phyloP scores from a whole-genome alignment of 139 green algal species.

The Micractinium sp. region DNA sequence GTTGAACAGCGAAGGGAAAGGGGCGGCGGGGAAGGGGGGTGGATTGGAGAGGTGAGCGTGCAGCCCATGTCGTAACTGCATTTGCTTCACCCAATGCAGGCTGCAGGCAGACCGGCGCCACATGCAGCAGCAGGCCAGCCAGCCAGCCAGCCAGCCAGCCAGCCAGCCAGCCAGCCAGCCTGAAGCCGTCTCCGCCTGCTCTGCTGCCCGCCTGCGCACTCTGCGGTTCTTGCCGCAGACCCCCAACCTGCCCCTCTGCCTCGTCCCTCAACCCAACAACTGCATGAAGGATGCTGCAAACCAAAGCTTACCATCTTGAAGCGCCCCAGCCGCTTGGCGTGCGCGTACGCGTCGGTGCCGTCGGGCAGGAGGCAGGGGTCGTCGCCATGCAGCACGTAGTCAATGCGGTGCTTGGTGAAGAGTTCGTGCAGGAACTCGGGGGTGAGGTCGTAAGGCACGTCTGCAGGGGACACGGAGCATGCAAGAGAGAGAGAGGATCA shows the following conservation, averaged over 20 bases:
- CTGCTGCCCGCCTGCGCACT: no score
- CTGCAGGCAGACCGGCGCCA: neutral
- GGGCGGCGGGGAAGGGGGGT: neutral
- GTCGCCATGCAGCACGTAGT: constrained; percentile 99
- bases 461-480: constrained; percentile 40
- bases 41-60: neutral
- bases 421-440: constrained; percentile 93
- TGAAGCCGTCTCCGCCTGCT: no score
- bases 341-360: constrained; percentile 96
- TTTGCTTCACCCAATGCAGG: no score
- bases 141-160: no score
- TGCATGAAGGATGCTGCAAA: neutral
- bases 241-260: no score
- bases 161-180: no score
- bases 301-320: constrained; percentile 75
- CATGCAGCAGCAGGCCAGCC: neutral
- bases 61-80: no score
- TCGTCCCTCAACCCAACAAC: no score
- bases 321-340: constrained; percentile 89
- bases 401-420: constrained; percentile 94
- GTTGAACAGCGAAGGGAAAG: neutral
- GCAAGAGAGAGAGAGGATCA: neutral
- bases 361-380: constrained; percentile 98
- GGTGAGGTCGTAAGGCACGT: constrained; percentile 95
- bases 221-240: no score